These are phyloP conservation scores for Pestalotiopsis sp. DNA, from an alignment of 2,329 filamentous ascomycete genomes.

Conservation along the genomic window DNA sequence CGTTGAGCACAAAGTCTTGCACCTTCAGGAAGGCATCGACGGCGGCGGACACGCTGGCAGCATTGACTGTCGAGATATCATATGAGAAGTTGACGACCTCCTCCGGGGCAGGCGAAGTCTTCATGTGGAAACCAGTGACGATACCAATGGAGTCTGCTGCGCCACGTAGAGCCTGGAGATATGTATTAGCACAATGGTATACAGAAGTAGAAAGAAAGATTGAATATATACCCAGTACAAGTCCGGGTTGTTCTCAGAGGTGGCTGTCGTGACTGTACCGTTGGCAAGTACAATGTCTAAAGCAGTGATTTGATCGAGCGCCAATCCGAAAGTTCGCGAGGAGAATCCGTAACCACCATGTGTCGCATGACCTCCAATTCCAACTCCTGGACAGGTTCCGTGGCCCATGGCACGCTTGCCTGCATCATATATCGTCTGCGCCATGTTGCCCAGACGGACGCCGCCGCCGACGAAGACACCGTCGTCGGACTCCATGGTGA, in stretches of 20 bases:
- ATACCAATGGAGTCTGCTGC: slow-evolving; percentile 43
- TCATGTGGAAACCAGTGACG: slow-evolving; percentile 36
- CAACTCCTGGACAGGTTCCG: slow-evolving; percentile 47
- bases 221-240: slow-evolving; percentile 29
- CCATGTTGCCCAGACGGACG: slow-evolving; percentile 45
- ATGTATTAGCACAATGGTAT: background rate
- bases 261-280: slow-evolving; percentile 22
- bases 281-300: slow-evolving; percentile 47
- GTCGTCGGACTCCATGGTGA: slow-evolving; percentile 17
- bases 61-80: slow-evolving; percentile 14
- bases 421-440: slow-evolving; percentile 34
- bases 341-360: slow-evolving; percentile 48
- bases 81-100: slow-evolving; percentile 38
- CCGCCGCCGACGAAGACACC: slow-evolving; percentile 41
- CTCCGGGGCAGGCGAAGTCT: slow-evolving; percentile 32
- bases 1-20: slow-evolving; percentile 35
- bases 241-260: slow-evolving; percentile 20
- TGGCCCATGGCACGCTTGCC: slow-evolving; percentile 40
- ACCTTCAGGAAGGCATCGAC: slow-evolving; percentile 16
- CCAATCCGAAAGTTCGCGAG: slow-evolving; percentile 52
- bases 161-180: slow-evolving; percentile 38
- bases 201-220: background rate
- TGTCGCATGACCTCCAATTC: slow-evolving; percentile 46
- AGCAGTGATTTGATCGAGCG: slow-evolving; percentile 50
- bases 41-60: background rate